Base-by-base conservation (phyloP, 2,329 filamentous ascomycete genomes). In the Epichloe coenophiala region DNA sequence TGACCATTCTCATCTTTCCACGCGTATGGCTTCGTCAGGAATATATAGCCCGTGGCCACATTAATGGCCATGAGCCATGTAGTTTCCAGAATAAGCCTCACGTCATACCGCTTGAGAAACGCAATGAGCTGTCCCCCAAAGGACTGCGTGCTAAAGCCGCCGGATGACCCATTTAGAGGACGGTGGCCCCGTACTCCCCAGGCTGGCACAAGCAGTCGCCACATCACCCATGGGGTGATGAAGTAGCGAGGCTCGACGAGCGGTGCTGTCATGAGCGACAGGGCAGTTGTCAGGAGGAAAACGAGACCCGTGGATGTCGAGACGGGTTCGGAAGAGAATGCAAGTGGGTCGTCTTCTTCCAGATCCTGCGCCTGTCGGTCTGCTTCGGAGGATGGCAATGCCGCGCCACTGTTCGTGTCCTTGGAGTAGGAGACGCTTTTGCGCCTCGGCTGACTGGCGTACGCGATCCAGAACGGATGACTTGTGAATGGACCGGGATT, bases 231-330 rank as follows among this genome's bases (percentile, higher is more conserved):
- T 0, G 91, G 90, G 12, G 96, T 75, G 62, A 98, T 94, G 65
- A 95, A 95, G 67, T 98, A 98, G 13, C 93, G 80, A 13, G 93
- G 93, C 65, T 98, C 93, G 8, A 98, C 91, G 1, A 98, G 76
- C 0, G 93, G 90, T 0, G 93, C 90, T 1, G 88, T 93, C 50
- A 95, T 70, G 12, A 98, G 77, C 0, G 87, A 91, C 3, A 95
- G 72, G 0, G 83, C 62, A 0, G 89, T 89, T 0, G 90, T 77
- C 4, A 81, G 68, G 7, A 95, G 65, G 55, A 79, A 74, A 23
- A 83, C 67, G 31, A 83, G 63, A 1, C 69, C 69, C 2, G 75
- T 79, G 0, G 78, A 80, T 0, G 74, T 73, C 2, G 67, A 60
- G 0, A 70, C 66, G 1, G 67, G 58, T 1, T 64, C 54, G 1